Base-by-base conservation (phyloP, 164 flowering plant genomes). In the Umbilicus rupestris region DNA sequence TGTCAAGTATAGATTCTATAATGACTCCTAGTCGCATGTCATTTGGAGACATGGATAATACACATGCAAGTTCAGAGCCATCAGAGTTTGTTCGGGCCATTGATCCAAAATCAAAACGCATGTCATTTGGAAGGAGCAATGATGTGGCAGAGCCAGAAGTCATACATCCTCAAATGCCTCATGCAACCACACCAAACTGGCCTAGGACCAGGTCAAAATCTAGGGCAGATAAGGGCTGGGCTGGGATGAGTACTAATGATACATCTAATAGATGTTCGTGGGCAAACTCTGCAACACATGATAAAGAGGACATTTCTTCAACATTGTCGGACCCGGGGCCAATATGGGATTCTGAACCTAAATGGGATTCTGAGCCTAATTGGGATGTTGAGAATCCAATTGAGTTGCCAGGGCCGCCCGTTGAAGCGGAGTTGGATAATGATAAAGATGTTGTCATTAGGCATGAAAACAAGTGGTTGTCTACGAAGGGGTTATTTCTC, bases 281-380 rank as follows among this genome's bases (percentile, higher is more conserved):
- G 97, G 96, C 82, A 37, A 93, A 85, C 76, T 74, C 86, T n/a
- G 76, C 78, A 31, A 63, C 79, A 46, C 77, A 88, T 78, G 99
- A 95, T 73, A 91, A 80, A 77, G 99, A 95, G 66, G 97, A 95
- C 75, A 95, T 88, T 42, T 95, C 99, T 39, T 95, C 99, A 42
- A 95, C 99, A 69, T 71, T 92, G 79, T 95, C 99, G 17, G 97
- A 95, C 80, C 99, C 97, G 8, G 96, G 97, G 68, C 99, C 99
- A 15, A 87, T 89, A 31, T 95, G 99, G 99, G 99, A 95, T 79
- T 77, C 92, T 24, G 99, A 89, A 76, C 99, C 99, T 50, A 89
- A 85, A 78, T 94, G 97, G 97, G 99, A 95, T 29, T 37, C 82
- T 35, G 97, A 92, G 68, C 81, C 85, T 63, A 79, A 77, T 58